phyloP scores from a whole-genome alignment of 2,329 filamentous ascomycete species.

The Zymoseptoria ardabiliae region DNA sequence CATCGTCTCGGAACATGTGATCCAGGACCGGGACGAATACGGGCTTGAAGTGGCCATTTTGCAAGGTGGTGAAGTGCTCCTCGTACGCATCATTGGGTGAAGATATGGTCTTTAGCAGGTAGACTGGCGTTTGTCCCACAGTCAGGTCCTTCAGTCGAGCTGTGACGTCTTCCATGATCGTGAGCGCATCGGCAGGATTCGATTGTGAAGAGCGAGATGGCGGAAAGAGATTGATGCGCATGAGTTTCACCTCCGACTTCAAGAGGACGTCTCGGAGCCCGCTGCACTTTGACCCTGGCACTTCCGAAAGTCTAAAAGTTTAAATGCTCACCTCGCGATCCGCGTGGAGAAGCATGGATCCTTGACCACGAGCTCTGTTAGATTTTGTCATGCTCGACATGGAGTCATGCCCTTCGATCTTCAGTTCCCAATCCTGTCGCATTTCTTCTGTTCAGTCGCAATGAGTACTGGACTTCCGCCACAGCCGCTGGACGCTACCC shows the following conservation, averaged over 20 bases:
- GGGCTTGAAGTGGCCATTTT: conserved; percentile 50
- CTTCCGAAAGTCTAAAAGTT: not conserved
- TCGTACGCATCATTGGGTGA: conserved; percentile 64
- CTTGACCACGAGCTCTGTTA: not conserved
- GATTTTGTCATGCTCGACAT: conserved; percentile 17
- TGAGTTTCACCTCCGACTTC: not conserved
- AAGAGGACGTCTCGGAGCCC: not conserved
- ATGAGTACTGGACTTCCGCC: conserved; percentile 32
- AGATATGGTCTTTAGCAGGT: conserved; percentile 73
- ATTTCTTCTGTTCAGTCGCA: conserved; percentile 33
- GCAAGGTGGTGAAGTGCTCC: conserved; percentile 51
- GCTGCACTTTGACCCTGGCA: not conserved
- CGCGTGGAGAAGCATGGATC: not conserved
- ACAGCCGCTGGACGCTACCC: conserved; percentile 29
- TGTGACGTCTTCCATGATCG: conserved; percentile 22
- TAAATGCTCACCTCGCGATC: not conserved
- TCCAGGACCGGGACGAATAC: conserved; percentile 70
- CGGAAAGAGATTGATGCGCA: not conserved
- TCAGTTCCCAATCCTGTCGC: conserved; percentile 32
- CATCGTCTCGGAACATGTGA: conserved; percentile 57
- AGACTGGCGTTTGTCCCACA: conserved; percentile 45
- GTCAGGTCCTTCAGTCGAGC: conserved; percentile 17
- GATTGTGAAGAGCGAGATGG: not conserved
- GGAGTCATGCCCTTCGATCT: conserved; percentile 29
- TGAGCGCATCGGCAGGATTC: not conserved